phyloP scores from a whole-genome alignment of 2,329 filamentous ascomycete species.

The Tolypocladium tundrense region DNA sequence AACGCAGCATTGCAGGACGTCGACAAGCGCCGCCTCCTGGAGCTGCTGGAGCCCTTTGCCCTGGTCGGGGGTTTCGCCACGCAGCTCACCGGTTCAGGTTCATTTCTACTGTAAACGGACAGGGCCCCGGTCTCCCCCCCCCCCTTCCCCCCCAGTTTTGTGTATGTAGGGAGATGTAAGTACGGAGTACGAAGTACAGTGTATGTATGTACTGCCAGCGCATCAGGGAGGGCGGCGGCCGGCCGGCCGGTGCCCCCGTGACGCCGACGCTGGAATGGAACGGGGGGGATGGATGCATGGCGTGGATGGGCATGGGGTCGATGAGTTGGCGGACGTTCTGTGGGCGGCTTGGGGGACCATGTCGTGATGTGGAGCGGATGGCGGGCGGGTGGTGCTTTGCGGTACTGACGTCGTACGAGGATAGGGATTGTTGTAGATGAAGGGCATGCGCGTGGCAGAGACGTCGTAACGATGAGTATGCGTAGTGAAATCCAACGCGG shows the following conservation, averaged over 20 bases:
- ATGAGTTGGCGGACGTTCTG: neutral
- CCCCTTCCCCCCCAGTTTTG: neutral
- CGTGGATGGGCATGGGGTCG: neutral
- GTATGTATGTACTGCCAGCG: conserved; percentile 4
- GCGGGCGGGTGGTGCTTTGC: neutral
- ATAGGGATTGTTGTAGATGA: too few species aligned
- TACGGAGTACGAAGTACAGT: too few species aligned
- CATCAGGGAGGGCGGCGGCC: conserved; percentile 7
- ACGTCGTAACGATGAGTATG: too few species aligned
- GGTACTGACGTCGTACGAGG: too few species aligned
- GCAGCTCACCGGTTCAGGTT: neutral
- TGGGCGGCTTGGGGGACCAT: neutral
- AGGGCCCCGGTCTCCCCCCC: neutral
- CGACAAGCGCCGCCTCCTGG: neutral
- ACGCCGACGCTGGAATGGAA: neutral
- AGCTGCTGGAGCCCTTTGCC: neutral
- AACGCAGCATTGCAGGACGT: conserved; percentile 31
- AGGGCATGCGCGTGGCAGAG: too few species aligned
- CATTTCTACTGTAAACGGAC: neutral
- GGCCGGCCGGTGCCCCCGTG: neutral
- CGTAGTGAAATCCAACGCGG: neutral
- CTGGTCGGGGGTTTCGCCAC: neutral
- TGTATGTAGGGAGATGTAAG: neutral
- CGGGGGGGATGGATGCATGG: neutral
- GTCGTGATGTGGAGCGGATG: neutral